Evolutionary conservation across 306 rosid species (phyloP), one percentile per base, ranked within the genome.

Genomic region (Pterocarpus santalinus): DNA sequence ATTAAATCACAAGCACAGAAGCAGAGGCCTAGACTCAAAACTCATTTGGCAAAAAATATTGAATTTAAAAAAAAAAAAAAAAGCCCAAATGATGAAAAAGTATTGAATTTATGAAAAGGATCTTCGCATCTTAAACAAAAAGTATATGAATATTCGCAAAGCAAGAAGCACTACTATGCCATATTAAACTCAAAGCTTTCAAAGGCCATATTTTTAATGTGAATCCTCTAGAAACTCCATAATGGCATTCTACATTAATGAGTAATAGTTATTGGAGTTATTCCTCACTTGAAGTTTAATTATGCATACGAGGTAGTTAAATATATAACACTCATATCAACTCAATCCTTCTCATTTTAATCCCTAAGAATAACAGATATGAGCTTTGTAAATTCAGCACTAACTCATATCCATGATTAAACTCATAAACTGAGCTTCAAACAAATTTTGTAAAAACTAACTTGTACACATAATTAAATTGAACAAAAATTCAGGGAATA

Each of bases 171-270:
- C 1, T 16, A n/a, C 33, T 55, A 34, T 64, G 64, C 69, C 38
- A 41, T 8, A 73, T 72, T 4, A 39, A 52, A 70, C 13, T 36
- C 28, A 11, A 47, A 30, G 70, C 70, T 55, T 55, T 43, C 69
- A 8, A 65, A 71, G 9, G 14, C 32, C 64, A 35, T 63, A 41
- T 16, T 62, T 58, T 4, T 17, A 35, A 34, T 65, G 34, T 15
- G 57, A 73, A 71, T 77, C 41, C 67, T 4, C 30, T n/a, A 51
- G 52, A 76, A 55, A 55, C 30, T 16, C 67, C 62, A 39, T 16
- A 58, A 34, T 74, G 28, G 38, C 69, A 73, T 74, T 81, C 41
- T 35, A 68, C 38, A 76, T 33, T 30, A 68, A 58, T 36, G 43
- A 34, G 17, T 33, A 13, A 55, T 5, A 55, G 32, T 55, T 55